These are phyloP conservation scores for Brassica juncea DNA, from an alignment of 345 rosid species.

Conservation along the genomic window DNA sequence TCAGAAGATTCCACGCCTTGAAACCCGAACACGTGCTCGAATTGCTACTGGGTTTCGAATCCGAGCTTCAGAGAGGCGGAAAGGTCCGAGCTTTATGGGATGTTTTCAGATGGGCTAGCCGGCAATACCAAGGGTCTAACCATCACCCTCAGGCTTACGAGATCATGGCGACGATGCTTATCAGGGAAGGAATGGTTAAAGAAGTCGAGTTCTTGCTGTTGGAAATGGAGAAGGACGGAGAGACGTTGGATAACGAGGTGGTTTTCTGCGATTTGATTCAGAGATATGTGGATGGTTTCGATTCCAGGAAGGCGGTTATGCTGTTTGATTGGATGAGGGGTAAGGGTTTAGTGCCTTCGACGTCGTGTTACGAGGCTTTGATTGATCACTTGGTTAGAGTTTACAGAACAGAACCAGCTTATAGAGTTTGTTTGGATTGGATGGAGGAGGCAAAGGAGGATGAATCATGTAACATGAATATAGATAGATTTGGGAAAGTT, in stretches of 20 bases:
- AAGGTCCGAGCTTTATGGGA: slow-evolving; percentile 70
- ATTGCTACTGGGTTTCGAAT: slow-evolving; percentile 51
- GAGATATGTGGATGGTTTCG: slow-evolving; percentile 47
- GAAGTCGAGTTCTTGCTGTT: slow-evolving; percentile 60
- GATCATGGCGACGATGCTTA: slow-evolving; percentile 62
- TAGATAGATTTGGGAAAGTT: slow-evolving; percentile 46
- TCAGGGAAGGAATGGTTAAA: slow-evolving; percentile 54
- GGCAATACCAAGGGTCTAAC: slow-evolving; percentile 51
- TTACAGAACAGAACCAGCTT: slow-evolving; percentile 51
- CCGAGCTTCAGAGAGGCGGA: slow-evolving; percentile 46
- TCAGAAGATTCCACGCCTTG: slow-evolving; percentile 48
- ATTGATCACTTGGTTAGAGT: slow-evolving; percentile 52
- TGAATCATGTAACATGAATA: slow-evolving; percentile 33
- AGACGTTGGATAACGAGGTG: slow-evolving; percentile 44
- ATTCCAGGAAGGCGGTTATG: slow-evolving; percentile 55
- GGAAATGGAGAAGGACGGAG: slow-evolving; percentile 49
- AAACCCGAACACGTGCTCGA: slow-evolving; percentile 64
- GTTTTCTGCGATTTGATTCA: slow-evolving; percentile 53
- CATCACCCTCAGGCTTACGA: slow-evolving; percentile 57
- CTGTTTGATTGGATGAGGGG: slow-evolving; percentile 57
- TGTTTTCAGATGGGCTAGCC: slow-evolving; percentile 55
- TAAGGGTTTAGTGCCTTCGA: slow-evolving; percentile 46
- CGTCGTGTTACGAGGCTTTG: slow-evolving; percentile 48
- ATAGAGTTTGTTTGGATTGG: slow-evolving; percentile 59
- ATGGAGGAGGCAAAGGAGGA: slow-evolving; percentile 39